Percentiles rank a stretch among this genome's conserved stretches.
These are phyloP conservation scores for Parachaetomium inaequale DNA, from an alignment of 495 filamentous ascomycete genomes.

Conservation along the genomic window DNA sequence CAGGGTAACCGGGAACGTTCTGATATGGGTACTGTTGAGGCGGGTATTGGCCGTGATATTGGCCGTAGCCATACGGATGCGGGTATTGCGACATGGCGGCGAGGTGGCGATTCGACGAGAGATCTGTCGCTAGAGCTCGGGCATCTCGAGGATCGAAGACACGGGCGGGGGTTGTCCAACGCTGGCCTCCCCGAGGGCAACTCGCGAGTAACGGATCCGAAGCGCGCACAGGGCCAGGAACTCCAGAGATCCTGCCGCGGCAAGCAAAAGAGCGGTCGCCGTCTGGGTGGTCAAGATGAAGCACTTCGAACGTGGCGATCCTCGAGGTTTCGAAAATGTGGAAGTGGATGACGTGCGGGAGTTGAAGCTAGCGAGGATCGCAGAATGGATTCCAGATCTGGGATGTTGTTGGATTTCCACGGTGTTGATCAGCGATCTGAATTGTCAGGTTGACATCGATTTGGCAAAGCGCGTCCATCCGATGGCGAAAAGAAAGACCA, in stretches of 20 bases:
- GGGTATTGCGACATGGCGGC: slow-evolving; percentile 39
- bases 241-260: background rate
- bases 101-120: background rate
- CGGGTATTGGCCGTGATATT: slow-evolving; percentile 31
- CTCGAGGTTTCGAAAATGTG: background rate
- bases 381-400: background rate
- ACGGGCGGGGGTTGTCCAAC: background rate
- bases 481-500: background rate
- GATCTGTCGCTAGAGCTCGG: slow-evolving; percentile 11
- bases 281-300: background rate
- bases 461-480: background rate
- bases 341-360: background rate
- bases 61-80: slow-evolving; percentile 32
- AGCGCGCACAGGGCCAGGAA: background rate
- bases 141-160: slow-evolving; percentile 18
- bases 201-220: background rate
- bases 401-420: background rate
- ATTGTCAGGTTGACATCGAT: background rate
- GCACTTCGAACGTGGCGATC: too few relatives aligned
- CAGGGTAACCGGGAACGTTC: slow-evolving; percentile 24
- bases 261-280: background rate
- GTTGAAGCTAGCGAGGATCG: background rate
- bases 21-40: slow-evolving; percentile 29
- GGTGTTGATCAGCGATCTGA: background rate
- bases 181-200: background rate